These are phyloP conservation scores for Hysterangium stoloniferum DNA, from an alignment of 768 basidiomycete species.

Conservation along the genomic window DNA sequence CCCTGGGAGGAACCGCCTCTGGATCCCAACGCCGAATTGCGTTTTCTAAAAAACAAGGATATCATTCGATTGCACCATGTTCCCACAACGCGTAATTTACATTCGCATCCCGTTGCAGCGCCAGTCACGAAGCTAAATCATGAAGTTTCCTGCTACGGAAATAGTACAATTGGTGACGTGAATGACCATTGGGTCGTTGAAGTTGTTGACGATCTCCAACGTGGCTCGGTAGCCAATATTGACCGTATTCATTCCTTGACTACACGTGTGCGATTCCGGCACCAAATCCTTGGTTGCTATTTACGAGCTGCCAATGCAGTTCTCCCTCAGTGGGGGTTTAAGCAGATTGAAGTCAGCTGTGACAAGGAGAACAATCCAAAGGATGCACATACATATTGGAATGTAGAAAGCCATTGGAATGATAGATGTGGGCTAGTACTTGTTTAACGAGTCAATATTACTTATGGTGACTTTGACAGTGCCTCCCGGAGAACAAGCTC, in stretches of 20 bases:
- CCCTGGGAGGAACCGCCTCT: slow-evolving; percentile 68
- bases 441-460: slow-evolving; percentile 2
- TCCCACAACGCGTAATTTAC: slow-evolving; percentile 83
- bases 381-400: slow-evolving; percentile 92
- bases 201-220: slow-evolving; percentile 82
- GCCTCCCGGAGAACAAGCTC: slow-evolving; percentile 72
- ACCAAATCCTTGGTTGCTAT: slow-evolving; percentile 76
- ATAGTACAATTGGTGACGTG: slow-evolving; percentile 75
- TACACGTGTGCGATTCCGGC: slow-evolving; percentile 79
- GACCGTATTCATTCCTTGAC: slow-evolving; percentile 82
- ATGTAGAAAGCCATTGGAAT: slow-evolving; percentile 97
- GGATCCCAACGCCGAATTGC: slow-evolving; percentile 56
- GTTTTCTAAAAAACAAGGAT: slow-evolving; percentile 70
- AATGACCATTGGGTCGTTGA: slow-evolving; percentile 92
- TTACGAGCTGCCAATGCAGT: slow-evolving; percentile 81
- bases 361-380: slow-evolving; percentile 76
- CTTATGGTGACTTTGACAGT: slow-evolving; percentile 39
- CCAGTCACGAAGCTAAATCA: slow-evolving; percentile 84
- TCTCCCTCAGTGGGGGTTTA: slow-evolving; percentile 98
- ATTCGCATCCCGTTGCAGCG: slow-evolving; percentile 83
- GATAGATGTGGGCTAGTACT: slow-evolving; percentile 62
- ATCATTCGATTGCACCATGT: slow-evolving; percentile 73
- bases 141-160: slow-evolving; percentile 94
- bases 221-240: slow-evolving; percentile 47
- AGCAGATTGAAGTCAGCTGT: slow-evolving; percentile 95